These are phyloP conservation scores for Pisolithus albus DNA, from an alignment of 768 basidiomycete genomes.

Conservation along the genomic window DNA sequence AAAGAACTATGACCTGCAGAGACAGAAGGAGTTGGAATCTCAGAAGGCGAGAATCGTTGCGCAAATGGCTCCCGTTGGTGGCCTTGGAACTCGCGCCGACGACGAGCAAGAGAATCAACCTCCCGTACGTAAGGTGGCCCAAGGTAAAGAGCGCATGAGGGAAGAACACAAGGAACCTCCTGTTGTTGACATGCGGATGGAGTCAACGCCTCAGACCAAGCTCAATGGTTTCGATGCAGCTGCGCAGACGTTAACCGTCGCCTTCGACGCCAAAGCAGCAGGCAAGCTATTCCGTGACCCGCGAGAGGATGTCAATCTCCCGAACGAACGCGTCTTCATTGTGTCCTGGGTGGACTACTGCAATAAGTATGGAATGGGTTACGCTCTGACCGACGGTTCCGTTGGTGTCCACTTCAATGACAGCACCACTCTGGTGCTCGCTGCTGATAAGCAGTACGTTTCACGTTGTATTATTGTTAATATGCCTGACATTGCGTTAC, in stretches of 20 bases:
- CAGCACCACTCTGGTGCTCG: slow-evolving; percentile 77
- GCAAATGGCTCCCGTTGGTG: slow-evolving; percentile 68
- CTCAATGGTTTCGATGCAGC: slow-evolving; percentile 65
- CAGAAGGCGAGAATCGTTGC: slow-evolving; percentile 93
- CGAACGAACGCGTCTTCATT: slow-evolving; percentile 79
- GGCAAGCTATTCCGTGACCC: slow-evolving; percentile 67
- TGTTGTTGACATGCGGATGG: slow-evolving; percentile 14
- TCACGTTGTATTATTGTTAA: neutral
- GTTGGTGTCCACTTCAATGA: slow-evolving; percentile 98
- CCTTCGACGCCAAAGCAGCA: slow-evolving; percentile 60
- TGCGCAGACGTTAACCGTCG: slow-evolving; percentile 42
- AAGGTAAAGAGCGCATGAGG: slow-evolving; percentile 25
- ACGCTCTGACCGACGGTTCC: slow-evolving; percentile 90
- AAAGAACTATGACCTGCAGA: slow-evolving; percentile 35
- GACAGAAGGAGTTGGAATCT: slow-evolving; percentile 73
- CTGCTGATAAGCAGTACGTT: slow-evolving; percentile 79
- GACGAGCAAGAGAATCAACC: slow-evolving; percentile 32
- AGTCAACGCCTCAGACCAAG: slow-evolving; percentile 22
- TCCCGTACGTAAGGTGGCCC: slow-evolving; percentile 25
- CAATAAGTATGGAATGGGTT: slow-evolving; percentile 99
- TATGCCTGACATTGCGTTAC: neutral
- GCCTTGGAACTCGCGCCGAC: slow-evolving; percentile 23
- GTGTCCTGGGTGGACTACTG: slow-evolving; percentile 99
- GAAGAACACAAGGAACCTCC: slow-evolving; percentile 17
- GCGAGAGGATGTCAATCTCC: slow-evolving; percentile 44